Evolutionary conservation across 495 filamentous ascomycete genomes (phyloP), one percentile per base, ranked within the genome.

Genomic region (Pseudomonodictys pantanalensis): DNA sequence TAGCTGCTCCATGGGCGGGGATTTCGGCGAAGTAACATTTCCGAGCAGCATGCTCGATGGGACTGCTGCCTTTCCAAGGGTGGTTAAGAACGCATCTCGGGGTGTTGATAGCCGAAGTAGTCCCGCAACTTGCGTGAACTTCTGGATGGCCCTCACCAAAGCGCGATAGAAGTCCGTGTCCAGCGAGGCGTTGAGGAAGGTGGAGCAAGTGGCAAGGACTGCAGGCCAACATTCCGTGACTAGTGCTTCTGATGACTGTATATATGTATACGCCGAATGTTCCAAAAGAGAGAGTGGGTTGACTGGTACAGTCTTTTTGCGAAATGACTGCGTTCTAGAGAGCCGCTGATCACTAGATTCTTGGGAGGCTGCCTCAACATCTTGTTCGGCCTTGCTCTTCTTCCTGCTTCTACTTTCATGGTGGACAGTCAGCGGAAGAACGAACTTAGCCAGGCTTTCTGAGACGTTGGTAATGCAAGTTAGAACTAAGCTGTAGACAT

Each of bases 201-300:
- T 97, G 0, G 93, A 97, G 63, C 89, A 97, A 1, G 91, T 87
- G 15, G 93, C 92, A 30, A 98, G 82, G 12, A 97, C 81, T 44
- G 95, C 93, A 23, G 95, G 93, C 93, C 93, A 98, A 67, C 95
- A 97, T 65, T 88, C 80, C 4, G 92, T 88, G 41, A 98, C 86
- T 42, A 97, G 87, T 2, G 81, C 81, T 23, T 90, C 88, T 56
- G 90, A 89, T 4, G 84, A 81, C 61, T 83, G 79, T 56, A 97
- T 83, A 17, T 89, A 85, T 4, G 77, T 68, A 55, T 86, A 79
- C 17, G 89, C 77, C 2, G 88, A 80, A 67, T 95, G 88, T 7
- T 82, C 81, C 54, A 86, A 80, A 9, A 95, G 72, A 4, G 74
- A 77, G 15, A 97, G 69, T 11, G 93, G 92, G 67, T 97, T 97